A percentile compares a stretch with the other conserved stretches of the same genome.
Evolutionary conservation across 768 basidiomycete species (phyloP).

Genomic region (Kwoniella mangroviensis): DNA sequence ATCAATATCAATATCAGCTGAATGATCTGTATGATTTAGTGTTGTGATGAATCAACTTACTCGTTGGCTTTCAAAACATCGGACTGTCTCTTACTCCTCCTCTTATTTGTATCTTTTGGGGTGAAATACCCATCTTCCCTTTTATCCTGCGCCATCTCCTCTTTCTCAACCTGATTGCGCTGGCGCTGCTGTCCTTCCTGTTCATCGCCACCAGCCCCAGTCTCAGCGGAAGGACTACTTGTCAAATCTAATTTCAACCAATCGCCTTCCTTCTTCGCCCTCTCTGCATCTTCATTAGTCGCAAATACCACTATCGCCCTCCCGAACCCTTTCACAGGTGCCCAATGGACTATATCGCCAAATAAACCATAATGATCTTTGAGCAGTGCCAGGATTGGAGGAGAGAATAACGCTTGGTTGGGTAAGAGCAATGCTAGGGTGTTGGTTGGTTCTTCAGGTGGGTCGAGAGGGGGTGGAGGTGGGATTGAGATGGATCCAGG

Average conservation of each 20-base stretch:
- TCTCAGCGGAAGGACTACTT: constrained; percentile 3
- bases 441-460: constrained; percentile 65
- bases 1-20: not conserved
- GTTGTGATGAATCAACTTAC: constrained; percentile 1
- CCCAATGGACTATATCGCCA: constrained; percentile 88
- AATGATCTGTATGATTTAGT: no score
- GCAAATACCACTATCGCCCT: constrained; percentile 80
- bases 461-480: constrained; percentile 19
- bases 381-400: constrained; percentile 69
- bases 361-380: constrained; percentile 73
- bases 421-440: constrained; percentile 80
- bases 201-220: constrained; percentile 15
- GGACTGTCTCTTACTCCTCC: constrained; percentile 61
- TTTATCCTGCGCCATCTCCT: not conserved
- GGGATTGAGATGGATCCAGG: constrained; percentile 16
- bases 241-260: constrained; percentile 46
- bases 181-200: constrained; percentile 2
- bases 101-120: constrained; percentile 10
- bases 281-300: constrained; percentile 52
- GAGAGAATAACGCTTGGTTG: constrained; percentile 77
- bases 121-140: constrained; percentile 55
- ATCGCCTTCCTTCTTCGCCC: constrained; percentile 69
- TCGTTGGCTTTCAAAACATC: constrained; percentile 56
- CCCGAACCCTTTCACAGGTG: constrained; percentile 77
- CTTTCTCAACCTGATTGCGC: not conserved